A percentile compares a stretch with the other conserved stretches of the same genome.
Evolutionary conservation across 192 early-diverging fungal species (phyloP).

Genomic region (Entomortierella beljakovae): DNA sequence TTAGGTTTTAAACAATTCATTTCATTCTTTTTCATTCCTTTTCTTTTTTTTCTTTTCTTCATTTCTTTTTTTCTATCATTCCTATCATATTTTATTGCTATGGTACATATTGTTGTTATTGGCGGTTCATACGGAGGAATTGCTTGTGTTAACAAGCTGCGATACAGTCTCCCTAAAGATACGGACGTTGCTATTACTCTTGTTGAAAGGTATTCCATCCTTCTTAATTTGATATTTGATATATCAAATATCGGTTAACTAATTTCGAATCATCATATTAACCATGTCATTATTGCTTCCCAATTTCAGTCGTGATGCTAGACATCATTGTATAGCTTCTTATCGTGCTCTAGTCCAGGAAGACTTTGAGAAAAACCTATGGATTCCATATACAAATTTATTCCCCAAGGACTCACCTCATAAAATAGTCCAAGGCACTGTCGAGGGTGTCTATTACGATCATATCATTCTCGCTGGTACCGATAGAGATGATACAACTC

Average conservation of each 20-base stretch:
- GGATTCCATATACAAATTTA: constrained; percentile 59
- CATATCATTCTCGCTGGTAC: constrained; percentile 17
- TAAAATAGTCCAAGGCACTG: constrained; percentile 18
- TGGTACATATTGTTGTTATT: constrained; percentile 59
- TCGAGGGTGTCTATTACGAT: constrained; percentile 18
- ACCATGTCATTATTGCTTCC: neutral
- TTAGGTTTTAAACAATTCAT: too few relatives aligned
- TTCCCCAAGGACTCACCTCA: constrained; percentile 45
- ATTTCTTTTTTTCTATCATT: too few relatives aligned
- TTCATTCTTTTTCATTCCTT: too few relatives aligned
- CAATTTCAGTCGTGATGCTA: constrained; percentile 54
- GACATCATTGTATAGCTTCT: constrained; percentile 62
- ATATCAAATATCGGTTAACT: neutral
- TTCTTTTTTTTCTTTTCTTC: too few relatives aligned
- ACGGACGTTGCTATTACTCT: constrained; percentile 59
- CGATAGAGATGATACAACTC: neutral
- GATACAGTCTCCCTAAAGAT: constrained; percentile 28
- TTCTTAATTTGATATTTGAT: neutral
- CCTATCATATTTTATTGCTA: constrained; percentile 1
- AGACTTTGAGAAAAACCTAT: constrained; percentile 57
- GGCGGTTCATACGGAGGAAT: constrained; percentile 64
- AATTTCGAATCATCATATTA: neutral
- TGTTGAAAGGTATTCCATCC: constrained; percentile 52
- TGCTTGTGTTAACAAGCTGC: constrained; percentile 52
- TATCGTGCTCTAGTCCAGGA: constrained; percentile 63